Percentiles rank a stretch among this genome's conserved stretches.
Evolutionary conservation across 108 stramenopile species (phyloP).

Genomic region (Aurantiochytrium sp.): DNA sequence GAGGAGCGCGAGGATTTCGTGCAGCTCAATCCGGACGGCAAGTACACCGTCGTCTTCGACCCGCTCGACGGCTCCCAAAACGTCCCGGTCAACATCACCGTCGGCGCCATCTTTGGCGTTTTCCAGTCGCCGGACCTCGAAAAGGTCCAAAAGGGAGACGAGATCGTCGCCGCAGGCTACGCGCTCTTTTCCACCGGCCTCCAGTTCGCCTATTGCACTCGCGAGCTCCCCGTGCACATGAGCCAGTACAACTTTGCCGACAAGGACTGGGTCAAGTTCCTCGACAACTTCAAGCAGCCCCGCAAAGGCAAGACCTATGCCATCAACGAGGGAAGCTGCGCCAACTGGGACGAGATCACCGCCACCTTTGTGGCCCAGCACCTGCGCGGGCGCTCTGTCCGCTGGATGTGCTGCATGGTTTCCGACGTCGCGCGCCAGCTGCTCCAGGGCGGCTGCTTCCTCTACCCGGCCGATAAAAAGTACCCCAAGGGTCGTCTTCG

Average conservation of each 20-base stretch:
- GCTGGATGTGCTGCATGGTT: slow-evolving; percentile 91
- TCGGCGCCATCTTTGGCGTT: slow-evolving; percentile 93
- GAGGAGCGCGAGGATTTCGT: slow-evolving; percentile 97
- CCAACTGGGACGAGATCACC: slow-evolving; percentile 89
- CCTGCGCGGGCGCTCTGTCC: slow-evolving; percentile 79
- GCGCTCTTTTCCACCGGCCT: slow-evolving; percentile 81
- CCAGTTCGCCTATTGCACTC: slow-evolving; percentile 81
- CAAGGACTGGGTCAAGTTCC: slow-evolving; percentile 92
- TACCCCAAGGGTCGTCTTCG: slow-evolving; percentile 88
- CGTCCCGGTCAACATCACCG: slow-evolving; percentile 96
- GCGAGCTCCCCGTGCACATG: slow-evolving; percentile 76
- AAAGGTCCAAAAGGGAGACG: slow-evolving; percentile 70
- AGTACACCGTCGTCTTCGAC: slow-evolving; percentile 96
- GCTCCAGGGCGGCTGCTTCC: slow-evolving; percentile 93
- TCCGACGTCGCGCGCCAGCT: slow-evolving; percentile 95
- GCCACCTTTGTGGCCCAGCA: slow-evolving; percentile 70
- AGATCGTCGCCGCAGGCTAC: slow-evolving; percentile 90
- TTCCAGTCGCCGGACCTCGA: slow-evolving; percentile 72
- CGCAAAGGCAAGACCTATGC: slow-evolving; percentile 74
- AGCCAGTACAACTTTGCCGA: slow-evolving; percentile 93
- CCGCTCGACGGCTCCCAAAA: slow-evolving; percentile 94
- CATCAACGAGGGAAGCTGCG: slow-evolving; percentile 90
- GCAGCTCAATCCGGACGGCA: slow-evolving; percentile 69
- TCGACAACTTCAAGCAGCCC: slow-evolving; percentile 62
- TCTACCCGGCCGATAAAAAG: slow-evolving; percentile 95